Evolutionary conservation across 192 early-diverging fungal genomes (phyloP).

Genomic region (Borealophlyctis nickersoniae): DNA sequence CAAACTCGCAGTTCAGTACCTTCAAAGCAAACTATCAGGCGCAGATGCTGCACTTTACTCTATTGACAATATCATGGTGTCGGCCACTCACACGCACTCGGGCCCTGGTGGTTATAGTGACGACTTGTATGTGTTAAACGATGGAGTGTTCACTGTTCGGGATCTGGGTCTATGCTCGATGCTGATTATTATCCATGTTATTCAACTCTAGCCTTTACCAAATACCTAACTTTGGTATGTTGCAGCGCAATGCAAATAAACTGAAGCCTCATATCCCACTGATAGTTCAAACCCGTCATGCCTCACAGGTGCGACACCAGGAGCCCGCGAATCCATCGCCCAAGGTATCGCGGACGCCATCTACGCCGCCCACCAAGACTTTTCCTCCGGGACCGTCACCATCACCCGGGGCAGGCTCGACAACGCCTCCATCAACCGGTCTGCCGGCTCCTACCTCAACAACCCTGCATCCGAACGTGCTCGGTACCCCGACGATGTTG

Average conservation of each 20-base stretch:
- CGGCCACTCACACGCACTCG: slow-evolving; percentile 49
- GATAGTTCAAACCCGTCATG: slow-evolving; percentile 5
- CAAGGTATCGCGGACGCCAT: slow-evolving; percentile 38
- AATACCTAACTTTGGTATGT: slow-evolving; percentile 15
- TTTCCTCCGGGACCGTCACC: slow-evolving; percentile 23
- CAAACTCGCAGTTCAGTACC: slow-evolving; percentile 17
- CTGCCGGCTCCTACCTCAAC: slow-evolving; percentile 31
- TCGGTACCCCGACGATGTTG: slow-evolving; percentile 35
- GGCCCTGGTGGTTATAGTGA: slow-evolving; percentile 41
- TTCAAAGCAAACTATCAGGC: slow-evolving; percentile 6
- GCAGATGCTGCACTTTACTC: slow-evolving; percentile 31
- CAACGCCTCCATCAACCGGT: slow-evolving; percentile 42
- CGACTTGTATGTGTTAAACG: slow-evolving; percentile 28
- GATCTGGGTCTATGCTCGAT: neutral
- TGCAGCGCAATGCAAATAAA: no score
- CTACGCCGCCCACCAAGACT: slow-evolving; percentile 28
- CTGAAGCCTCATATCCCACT: slow-evolving; percentile 25
- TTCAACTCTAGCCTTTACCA: slow-evolving; percentile 9
- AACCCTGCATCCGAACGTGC: slow-evolving; percentile 44
- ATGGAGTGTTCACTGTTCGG: slow-evolving; percentile 3
- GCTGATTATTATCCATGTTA: no score
- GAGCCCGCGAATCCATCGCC: slow-evolving; percentile 35
- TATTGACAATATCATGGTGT: slow-evolving; percentile 46
- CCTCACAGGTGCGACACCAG: slow-evolving; percentile 22
- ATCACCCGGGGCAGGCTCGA: slow-evolving; percentile 21